These are phyloP conservation scores for Hortiboletus flavorubellus DNA, from an alignment of 768 basidiomycete species.

Conservation along the genomic window DNA sequence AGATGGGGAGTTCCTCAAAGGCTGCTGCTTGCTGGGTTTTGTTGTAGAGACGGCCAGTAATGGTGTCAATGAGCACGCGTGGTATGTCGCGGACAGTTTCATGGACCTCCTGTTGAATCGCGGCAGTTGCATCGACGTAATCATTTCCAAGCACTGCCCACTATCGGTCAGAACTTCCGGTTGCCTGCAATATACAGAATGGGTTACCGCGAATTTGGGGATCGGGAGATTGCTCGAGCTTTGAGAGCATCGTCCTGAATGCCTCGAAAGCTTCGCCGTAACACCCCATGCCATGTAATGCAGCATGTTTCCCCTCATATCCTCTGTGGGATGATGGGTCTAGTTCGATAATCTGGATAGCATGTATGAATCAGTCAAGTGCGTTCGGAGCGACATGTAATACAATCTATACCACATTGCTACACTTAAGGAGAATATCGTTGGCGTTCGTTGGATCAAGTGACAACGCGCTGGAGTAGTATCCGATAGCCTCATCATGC, in stretches of 20 bases:
- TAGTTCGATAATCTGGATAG: neutral
- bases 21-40: constrained; percentile 1
- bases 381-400: neutral
- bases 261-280: neutral
- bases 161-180: no score
- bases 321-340: neutral
- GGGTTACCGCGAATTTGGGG: neutral
- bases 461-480: neutral
- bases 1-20: constrained; percentile 2
- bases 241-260: neutral
- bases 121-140: neutral
- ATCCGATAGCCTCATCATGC: neutral
- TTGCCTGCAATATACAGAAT: neutral
- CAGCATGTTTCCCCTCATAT: neutral
- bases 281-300: neutral
- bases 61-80: constrained; percentile 1
- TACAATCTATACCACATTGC: neutral
- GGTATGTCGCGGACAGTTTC: neutral
- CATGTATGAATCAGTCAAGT: neutral
- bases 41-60: neutral
- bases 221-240: neutral
- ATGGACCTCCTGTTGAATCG: neutral
- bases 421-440: constrained; percentile 2
- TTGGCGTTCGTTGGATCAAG: neutral
- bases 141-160: neutral